Conservation (phyloP, 148 eudicot species). For the Talinum fruticosum region DNA sequence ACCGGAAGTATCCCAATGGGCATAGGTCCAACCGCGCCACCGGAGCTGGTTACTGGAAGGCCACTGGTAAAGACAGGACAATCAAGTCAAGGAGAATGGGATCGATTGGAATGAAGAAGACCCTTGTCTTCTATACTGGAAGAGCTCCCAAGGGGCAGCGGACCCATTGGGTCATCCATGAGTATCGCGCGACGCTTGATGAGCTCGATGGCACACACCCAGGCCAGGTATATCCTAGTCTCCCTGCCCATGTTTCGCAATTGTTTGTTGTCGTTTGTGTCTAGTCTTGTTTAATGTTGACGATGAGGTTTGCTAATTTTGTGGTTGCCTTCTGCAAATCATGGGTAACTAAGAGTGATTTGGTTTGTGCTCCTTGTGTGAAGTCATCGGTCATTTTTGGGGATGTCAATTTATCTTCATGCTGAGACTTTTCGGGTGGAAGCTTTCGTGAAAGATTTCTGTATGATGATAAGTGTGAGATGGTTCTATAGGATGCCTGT, state of each 20-base stretch:
- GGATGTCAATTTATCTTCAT: neutral
- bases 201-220: conserved; percentile 85
- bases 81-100: conserved; percentile 50
- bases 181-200: conserved; percentile 66
- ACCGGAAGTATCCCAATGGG: conserved; percentile 90
- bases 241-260: neutral
- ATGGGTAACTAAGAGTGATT: neutral
- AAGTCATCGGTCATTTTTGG: neutral
- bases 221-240: conserved; percentile 61
- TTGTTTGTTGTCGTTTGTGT: neutral
- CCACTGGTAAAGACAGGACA: conserved; percentile 88
- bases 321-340: conserved; percentile 1
- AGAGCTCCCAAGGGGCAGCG: conserved; percentile 91
- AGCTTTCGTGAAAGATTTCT: neutral
- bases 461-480: neutral
- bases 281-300: neutral
- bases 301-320: neutral
- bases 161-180: conserved; percentile 94
- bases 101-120: conserved; percentile 85
- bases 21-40: conserved; percentile 90
- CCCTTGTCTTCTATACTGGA: conserved; percentile 82
- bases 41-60: conserved; percentile 83
- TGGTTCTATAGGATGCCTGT: neutral
- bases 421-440: neutral
- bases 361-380: neutral